Evolutionary conservation across 106 monocot genomes (phyloP).

Genomic region (Amphibolis antarctica): DNA sequence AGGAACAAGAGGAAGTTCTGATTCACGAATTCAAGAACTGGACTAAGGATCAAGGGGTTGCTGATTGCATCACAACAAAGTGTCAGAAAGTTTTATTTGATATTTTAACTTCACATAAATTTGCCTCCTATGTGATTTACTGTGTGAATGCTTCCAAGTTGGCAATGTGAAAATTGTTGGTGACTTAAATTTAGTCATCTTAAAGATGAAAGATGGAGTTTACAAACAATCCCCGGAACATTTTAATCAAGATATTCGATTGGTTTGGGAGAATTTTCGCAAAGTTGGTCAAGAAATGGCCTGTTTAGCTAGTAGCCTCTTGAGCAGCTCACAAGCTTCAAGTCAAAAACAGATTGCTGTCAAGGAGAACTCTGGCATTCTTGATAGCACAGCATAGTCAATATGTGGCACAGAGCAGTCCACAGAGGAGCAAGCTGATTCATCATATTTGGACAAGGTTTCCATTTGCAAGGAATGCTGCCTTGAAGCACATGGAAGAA

Average conservation of each 20-base stretch:
- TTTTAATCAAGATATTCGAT: slow-evolving; percentile 56
- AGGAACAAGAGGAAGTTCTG: neutral
- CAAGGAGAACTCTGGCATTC: neutral
- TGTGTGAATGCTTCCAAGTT: slow-evolving; percentile 37
- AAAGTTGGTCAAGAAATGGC: slow-evolving; percentile 53
- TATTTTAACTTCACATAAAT: slow-evolving; percentile 59
- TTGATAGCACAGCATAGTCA: neutral
- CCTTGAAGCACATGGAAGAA: slow-evolving; percentile 20
- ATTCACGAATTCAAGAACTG: neutral
- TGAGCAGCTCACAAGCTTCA: slow-evolving; percentile 28
- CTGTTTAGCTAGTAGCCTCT: slow-evolving; percentile 52
- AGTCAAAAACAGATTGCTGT: slow-evolving; percentile 33
- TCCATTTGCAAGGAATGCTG: slow-evolving; percentile 51
- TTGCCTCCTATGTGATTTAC: slow-evolving; percentile 59
- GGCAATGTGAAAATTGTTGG: slow-evolving; percentile 24
- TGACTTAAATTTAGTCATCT: slow-evolving; percentile 39
- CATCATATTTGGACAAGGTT: slow-evolving; percentile 27
- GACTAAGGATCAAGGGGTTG: slow-evolving; percentile 7
- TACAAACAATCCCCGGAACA: slow-evolving; percentile 35
- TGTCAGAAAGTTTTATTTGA: slow-evolving; percentile 43
- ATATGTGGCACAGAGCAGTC: slow-evolving; percentile 28
- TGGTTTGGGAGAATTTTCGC: slow-evolving; percentile 46
- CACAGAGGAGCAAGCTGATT: slow-evolving; percentile 35
- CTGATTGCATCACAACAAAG: slow-evolving; percentile 27
- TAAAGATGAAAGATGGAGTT: slow-evolving; percentile 46